Evolutionary conservation across 2,329 filamentous ascomycete species (phyloP).

Genomic region (Leptographium galeiforme): DNA sequence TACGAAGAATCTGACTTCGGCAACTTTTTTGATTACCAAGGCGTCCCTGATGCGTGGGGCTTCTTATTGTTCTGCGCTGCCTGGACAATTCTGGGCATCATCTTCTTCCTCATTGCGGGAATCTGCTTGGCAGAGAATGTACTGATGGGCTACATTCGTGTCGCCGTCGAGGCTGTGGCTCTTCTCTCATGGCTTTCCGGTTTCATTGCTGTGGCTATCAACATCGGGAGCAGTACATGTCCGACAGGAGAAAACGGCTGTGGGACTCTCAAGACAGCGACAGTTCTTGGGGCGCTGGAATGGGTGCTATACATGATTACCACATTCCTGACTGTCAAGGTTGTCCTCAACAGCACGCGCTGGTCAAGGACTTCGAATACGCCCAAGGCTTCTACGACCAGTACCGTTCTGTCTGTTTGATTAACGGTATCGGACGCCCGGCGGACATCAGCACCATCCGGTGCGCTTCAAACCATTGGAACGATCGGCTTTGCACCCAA

Average conservation of each 20-base stretch:
- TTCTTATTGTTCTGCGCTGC: constrained; percentile 2
- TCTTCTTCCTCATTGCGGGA: not conserved
- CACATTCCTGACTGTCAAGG: not conserved
- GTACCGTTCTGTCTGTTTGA: no score
- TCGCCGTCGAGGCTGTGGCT: not conserved
- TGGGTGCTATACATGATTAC: not conserved
- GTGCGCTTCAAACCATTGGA: no score
- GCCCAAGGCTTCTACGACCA: no score
- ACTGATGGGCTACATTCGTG: not conserved
- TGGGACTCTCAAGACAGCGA: not conserved
- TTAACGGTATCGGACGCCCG: no score
- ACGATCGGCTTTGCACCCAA: no score
- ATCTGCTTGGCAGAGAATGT: not conserved
- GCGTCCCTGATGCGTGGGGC: constrained; percentile 1
- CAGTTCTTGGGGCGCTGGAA: not conserved
- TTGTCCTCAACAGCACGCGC: not conserved
- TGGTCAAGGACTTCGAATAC: no score
- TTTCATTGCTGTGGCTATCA: constrained; percentile 2
- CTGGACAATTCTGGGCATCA: not conserved
- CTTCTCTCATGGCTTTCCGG: constrained; percentile 3
- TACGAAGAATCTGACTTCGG: not conserved
- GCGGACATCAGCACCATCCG: no score
- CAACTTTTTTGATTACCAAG: not conserved
- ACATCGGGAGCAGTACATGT: not conserved
- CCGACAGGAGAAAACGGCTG: not conserved